Evolutionary conservation across 495 filamentous ascomycete species (phyloP), one percentile per base, ranked within the genome.

Genomic region (Trichoderma erinaceum): DNA sequence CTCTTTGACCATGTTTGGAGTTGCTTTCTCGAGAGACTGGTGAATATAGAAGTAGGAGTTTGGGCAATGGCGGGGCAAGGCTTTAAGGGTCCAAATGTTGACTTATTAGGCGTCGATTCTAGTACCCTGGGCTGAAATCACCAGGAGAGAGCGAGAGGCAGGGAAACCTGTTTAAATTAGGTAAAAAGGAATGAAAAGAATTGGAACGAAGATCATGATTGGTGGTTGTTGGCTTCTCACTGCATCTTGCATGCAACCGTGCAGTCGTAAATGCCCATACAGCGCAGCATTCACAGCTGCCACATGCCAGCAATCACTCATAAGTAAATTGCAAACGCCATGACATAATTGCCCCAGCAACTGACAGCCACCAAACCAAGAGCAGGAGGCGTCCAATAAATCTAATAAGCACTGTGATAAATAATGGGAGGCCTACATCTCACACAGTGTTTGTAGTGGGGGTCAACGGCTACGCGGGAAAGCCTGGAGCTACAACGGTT

Each of bases 1-100:
- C 66, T 76, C 76, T 12, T 70, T 69, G 35, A 74, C 74, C 76
- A 78, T 78, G 68, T 41, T 65, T 69, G n/a, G 44, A n/a, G 44
- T 13, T 16, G 15, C 8, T 52, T 23, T 4, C 63, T 16, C 46
- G 27, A 46, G 58, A 56, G 52, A 65, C 48, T 29, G 27, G 21
- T 50, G 66, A n/a, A 48, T n/a, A 4, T 23, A 0, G 7, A 38
- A 38, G 35, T 38, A 6, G 35, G 8, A 10, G 35, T 38, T 38
- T 38, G 18, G 67, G 67, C n/a, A 58, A 74, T 71, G 16, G 73
- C 72, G 16, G 73, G 73, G 5, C 71, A 74, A 74, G 35, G 69
- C 64, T 48, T 64, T 68, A 13, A 64, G 48, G 43, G 66, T 25
- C 32, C 61, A 70, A 13, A 38, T 32, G 61, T 65, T 23, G 21